phyloP scores from a whole-genome alignment of 495 filamentous ascomycete genomes.

The Copromyces sp. region DNA sequence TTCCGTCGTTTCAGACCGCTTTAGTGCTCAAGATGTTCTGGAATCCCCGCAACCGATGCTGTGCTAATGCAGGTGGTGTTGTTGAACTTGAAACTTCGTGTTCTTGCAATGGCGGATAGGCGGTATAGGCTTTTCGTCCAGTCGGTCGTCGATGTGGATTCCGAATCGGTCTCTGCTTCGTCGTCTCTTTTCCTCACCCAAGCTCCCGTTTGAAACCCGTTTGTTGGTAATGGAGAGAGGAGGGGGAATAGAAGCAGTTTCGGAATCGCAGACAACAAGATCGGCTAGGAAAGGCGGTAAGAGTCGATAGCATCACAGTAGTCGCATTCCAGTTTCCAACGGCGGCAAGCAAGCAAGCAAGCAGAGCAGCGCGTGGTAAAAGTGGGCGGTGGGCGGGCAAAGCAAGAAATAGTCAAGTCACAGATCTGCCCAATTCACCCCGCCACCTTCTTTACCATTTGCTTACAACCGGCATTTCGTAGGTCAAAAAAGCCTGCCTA shows the following conservation, averaged over 20 bases:
- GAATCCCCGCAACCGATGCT: neutral
- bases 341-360: neutral
- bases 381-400: neutral
- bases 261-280: neutral
- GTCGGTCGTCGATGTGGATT: neutral
- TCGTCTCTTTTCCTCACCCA: neutral
- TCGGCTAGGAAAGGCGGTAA: neutral
- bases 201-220: neutral
- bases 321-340: neutral
- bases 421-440: neutral
- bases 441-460: neutral
- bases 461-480: neutral
- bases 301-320: neutral
- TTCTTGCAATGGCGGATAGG: neutral
- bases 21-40: neutral
- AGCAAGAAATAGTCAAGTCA: neutral
- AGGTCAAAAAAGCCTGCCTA: neutral
- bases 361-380: neutral
- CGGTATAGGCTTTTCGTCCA: neutral
- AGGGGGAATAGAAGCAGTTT: neutral
- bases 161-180: constrained; percentile 7
- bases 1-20: neutral
- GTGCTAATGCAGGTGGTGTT: neutral
- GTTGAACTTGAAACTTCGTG: neutral
- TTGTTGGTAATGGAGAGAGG: neutral